phyloP scores from a whole-genome alignment of 2,329 filamentous ascomycete species.

The Rutstroemia sp. region DNA sequence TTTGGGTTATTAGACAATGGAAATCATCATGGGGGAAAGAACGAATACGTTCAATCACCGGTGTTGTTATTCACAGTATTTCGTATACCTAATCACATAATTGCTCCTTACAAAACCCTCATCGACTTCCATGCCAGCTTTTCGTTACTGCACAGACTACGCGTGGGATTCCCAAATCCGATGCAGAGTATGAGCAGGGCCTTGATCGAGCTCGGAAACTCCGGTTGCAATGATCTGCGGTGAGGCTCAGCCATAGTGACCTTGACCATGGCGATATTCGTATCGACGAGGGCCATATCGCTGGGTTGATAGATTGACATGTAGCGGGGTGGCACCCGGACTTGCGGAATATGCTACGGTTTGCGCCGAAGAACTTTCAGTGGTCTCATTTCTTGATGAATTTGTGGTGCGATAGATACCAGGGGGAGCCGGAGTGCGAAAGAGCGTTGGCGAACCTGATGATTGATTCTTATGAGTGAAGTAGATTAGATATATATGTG shows the following conservation, averaged over 20 bases:
- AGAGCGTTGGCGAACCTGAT: too few species aligned
- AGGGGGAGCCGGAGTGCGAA: too few species aligned
- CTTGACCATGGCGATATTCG: conserved; percentile 40
- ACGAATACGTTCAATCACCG: conserved; percentile 15
- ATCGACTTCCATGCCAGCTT: conserved; percentile 17
- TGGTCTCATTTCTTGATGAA: too few species aligned
- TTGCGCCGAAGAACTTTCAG: too few species aligned
- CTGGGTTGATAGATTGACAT: conserved; percentile 42
- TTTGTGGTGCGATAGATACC: too few species aligned
- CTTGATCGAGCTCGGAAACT: conserved; percentile 11
- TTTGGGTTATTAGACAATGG: conserved; percentile 32
- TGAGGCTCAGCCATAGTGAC: conserved; percentile 43
- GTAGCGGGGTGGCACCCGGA: conserved; percentile 39
- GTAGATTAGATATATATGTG: too few species aligned
- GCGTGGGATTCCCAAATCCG: conserved; percentile 1
- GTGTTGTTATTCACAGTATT: conserved; percentile 18
- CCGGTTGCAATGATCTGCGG: conserved; percentile 13
- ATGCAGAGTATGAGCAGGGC: conserved; percentile 10
- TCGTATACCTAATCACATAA: conserved; percentile 14
- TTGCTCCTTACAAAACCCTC: conserved; percentile 16
- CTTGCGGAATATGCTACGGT: conserved; percentile 24
- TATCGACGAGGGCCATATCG: conserved; percentile 31
- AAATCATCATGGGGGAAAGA: conserved; percentile 19
- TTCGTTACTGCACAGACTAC: conserved; percentile 12
- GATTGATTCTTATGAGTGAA: too few species aligned